These are phyloP conservation scores for Yamadazyma sp. DNA, from an alignment of 805 yeast genomes.

Conservation along the genomic window DNA sequence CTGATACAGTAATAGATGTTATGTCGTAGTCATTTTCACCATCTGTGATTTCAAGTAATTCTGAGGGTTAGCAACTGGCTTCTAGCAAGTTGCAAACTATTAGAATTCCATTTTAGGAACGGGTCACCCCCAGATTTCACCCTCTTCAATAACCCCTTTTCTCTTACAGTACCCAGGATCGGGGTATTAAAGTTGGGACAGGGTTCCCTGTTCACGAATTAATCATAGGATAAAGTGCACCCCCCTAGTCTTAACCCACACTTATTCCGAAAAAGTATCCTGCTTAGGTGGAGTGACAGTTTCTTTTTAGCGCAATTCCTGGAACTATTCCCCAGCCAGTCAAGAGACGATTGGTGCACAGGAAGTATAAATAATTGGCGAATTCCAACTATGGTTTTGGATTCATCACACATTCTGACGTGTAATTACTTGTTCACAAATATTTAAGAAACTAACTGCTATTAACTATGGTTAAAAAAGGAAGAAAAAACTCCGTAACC, in stretches of 20 bases:
- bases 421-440: slow-evolving; percentile 9
- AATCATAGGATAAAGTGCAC: too few relatives aligned
- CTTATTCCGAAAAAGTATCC: slow-evolving; percentile 7
- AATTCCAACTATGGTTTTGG: not conserved
- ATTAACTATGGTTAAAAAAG: slow-evolving; percentile 29
- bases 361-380: not conserved
- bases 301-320: slow-evolving; percentile 10
- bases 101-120: too few relatives aligned
- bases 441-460: slow-evolving; percentile 6
- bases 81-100: too few relatives aligned
- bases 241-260: slow-evolving; percentile 3
- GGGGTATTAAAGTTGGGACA: too few relatives aligned
- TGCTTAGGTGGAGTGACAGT: slow-evolving; percentile 14
- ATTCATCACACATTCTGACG: slow-evolving; percentile 3
- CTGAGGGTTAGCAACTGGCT: too few relatives aligned
- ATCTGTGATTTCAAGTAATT: too few relatives aligned
- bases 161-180: too few relatives aligned
- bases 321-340: slow-evolving; percentile 1
- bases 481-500: slow-evolving; percentile 25
- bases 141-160: too few relatives aligned
- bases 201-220: too few relatives aligned
- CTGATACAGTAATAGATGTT: too few relatives aligned
- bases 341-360: not conserved
- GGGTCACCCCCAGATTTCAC: too few relatives aligned
- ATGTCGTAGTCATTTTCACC: too few relatives aligned